Evolutionary conservation across 306 rosid genomes (phyloP), one percentile per base, ranked within the genome.

Genomic region (Glycine latifolia): DNA sequence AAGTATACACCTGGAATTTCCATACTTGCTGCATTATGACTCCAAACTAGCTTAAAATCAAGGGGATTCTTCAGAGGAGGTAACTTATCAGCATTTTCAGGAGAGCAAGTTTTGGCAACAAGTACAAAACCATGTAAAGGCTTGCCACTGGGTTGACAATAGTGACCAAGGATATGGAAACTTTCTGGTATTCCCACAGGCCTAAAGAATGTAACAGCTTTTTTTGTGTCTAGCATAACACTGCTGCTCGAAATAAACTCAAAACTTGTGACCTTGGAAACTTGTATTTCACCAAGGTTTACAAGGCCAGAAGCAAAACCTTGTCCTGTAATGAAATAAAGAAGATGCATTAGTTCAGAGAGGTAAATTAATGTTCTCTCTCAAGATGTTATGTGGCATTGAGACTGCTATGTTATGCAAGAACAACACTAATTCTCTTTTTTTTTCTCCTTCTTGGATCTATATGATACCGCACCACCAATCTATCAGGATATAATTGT

Each of bases 281-380:
- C 97, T 84, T 95, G 89, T 80, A 92, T 61, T 80, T 90, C 97
- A 79, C 97, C 98, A 3, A 95, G 92, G 82, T 61, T 88, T 39
- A 90, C 85, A 67, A 44, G 79, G 39, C 95, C 95, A 47, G 91
- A 87, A 82, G 92, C 97, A 89, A 95, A 95, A 72, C 90, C 88
- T 76, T 84, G 87, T 77, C 97, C 97, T 95, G 90, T 11, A 26
- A 26, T 26, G 31, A 49, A 69, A 88, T 49, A 76, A 48, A 70
- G 31, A 26, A 70, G 31, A 26, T 26, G 31, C 1, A 65, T 62
- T 26, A 11, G 73, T 70, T 65, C 10, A 70, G n/a, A 48, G 33
- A 41, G 60, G 12, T 6, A 26, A 26, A 26, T 1, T 26, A 17
- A 48, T 35, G 44, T 69, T 59, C 47, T 20, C 39, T 50, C 52